These are phyloP conservation scores for Epichloe gansuensis DNA, from an alignment of 2,329 filamentous ascomycete species.

Conservation along the genomic window DNA sequence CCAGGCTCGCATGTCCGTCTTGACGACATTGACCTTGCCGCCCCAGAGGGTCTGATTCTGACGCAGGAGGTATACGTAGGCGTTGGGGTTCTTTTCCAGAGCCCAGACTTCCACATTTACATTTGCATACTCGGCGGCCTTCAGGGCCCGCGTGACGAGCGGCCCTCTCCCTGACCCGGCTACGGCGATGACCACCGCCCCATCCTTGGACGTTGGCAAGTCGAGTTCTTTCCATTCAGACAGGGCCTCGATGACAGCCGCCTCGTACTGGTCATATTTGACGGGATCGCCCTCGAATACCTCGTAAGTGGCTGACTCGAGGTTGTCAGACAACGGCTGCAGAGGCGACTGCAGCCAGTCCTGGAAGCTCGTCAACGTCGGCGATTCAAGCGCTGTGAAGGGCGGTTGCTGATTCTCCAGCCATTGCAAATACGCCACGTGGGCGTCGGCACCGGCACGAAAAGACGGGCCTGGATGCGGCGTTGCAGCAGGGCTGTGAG, in stretches of 20 bases:
- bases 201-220: constrained; percentile 58
- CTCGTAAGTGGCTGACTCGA: constrained; percentile 95
- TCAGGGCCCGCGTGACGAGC: constrained; percentile 74
- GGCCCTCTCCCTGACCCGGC: constrained; percentile 89
- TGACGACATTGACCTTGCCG: constrained; percentile 70
- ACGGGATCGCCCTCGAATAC: constrained; percentile 97
- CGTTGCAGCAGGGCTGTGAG: constrained; percentile 25
- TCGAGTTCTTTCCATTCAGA: constrained; percentile 61
- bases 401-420: constrained; percentile 71
- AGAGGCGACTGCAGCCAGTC: constrained; percentile 93
- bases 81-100: constrained; percentile 96
- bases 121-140: constrained; percentile 62
- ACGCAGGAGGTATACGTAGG: constrained; percentile 79
- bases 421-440: constrained; percentile 73
- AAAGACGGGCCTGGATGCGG: constrained; percentile 17
- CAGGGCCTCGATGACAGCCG: constrained; percentile 68
- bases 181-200: constrained; percentile 73
- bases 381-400: constrained; percentile 35
- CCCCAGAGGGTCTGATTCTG: constrained; percentile 78
- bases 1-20: constrained; percentile 97
- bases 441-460: constrained; percentile 18
- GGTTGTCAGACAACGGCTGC: constrained; percentile 87
- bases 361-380: constrained; percentile 51
- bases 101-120: constrained; percentile 80
- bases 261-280: constrained; percentile 94